Conservation (phyloP, 768 basidiomycete species). For the Podaxis mareebaensis region DNA sequence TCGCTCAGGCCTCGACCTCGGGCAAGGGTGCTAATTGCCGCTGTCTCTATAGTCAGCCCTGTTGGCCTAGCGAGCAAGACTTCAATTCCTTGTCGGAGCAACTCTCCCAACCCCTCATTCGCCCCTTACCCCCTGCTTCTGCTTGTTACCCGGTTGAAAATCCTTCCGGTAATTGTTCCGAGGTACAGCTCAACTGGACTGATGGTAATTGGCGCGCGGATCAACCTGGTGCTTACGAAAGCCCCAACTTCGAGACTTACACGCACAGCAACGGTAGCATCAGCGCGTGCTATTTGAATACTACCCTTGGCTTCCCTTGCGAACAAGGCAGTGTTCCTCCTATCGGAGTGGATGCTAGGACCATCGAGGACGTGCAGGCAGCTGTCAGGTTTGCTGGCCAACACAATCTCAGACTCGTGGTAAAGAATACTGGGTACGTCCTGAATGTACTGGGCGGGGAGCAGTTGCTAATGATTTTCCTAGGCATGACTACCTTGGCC, state of each 20-base stretch:
- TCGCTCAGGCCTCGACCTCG: neutral
- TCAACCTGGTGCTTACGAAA: conserved; percentile 13
- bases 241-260: neutral
- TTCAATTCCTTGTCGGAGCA: conserved; percentile 34
- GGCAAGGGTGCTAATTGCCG: conserved; percentile 27
- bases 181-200: conserved; percentile 3
- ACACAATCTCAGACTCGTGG: conserved; percentile 37
- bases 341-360: conserved; percentile 40
- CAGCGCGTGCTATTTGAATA: neutral
- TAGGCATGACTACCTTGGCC: conserved; percentile 42
- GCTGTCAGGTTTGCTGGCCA: conserved; percentile 37
- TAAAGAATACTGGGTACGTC: conserved; percentile 36
- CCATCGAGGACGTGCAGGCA: conserved; percentile 38
- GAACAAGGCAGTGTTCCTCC: conserved; percentile 44
- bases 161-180: conserved; percentile 31
- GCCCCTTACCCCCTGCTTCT: conserved; percentile 39
- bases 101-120: conserved; percentile 44
- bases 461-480: neutral
- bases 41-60: conserved; percentile 40
- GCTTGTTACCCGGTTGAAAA: conserved; percentile 39
- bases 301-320: conserved; percentile 36
- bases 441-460: neutral
- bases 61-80: conserved; percentile 39
- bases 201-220: conserved; percentile 15
- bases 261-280: neutral